Evolutionary conservation across 2,329 filamentous ascomycete species (phyloP).

Genomic region (Tolypocladium capitatum): DNA sequence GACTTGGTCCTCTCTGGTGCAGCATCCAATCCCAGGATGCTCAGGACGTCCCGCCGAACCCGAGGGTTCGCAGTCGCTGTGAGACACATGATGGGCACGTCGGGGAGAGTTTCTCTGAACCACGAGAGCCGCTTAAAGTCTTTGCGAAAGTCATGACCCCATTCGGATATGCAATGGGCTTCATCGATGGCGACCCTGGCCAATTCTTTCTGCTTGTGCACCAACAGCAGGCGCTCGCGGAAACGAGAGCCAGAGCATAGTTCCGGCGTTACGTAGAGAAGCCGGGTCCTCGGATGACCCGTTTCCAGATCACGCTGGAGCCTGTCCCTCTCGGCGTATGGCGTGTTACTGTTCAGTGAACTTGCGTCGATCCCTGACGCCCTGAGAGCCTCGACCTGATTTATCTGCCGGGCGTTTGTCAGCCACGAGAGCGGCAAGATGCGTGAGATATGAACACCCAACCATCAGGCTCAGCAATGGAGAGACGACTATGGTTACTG

Average conservation of each 20-base stretch:
- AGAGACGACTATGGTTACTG: conserved; percentile 82
- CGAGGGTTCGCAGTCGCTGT: conserved; percentile 79
- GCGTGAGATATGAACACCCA: conserved; percentile 6
- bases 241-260: conserved; percentile 69
- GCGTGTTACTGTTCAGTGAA: conserved; percentile 76
- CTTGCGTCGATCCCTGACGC: conserved; percentile 65
- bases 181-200: conserved; percentile 83
- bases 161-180: conserved; percentile 94
- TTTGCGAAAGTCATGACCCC: conserved; percentile 94
- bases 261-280: conserved; percentile 91
- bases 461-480: conserved; percentile 84
- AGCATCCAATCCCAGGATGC: conserved; percentile 54
- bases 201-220: conserved; percentile 73
- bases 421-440: not conserved
- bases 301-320: conserved; percentile 76
- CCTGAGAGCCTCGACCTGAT: conserved; percentile 74
- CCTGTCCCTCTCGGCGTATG: conserved; percentile 45
- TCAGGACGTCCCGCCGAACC: conserved; percentile 73
- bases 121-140: conserved; percentile 79
- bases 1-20: conserved; percentile 46
- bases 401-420: conserved; percentile 45
- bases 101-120: conserved; percentile 70
- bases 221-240: conserved; percentile 56
- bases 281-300: conserved; percentile 68
- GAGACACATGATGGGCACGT: conserved; percentile 82